Conservation (phyloP, 192 early-diverging fungal species). For the Entomortierella parvispora region DNA sequence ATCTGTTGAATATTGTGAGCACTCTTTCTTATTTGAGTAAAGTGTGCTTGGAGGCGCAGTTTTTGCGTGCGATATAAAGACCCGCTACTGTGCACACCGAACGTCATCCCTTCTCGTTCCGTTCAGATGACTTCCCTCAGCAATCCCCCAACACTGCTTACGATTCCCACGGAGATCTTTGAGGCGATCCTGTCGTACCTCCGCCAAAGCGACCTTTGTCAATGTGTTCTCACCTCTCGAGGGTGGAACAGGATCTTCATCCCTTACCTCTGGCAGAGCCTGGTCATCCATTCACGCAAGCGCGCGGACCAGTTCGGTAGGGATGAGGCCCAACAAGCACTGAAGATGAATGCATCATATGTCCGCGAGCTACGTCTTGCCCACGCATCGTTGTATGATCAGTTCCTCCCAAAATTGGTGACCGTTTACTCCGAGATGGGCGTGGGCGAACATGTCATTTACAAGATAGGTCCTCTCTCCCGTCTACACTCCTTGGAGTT, state of each 20-base stretch:
- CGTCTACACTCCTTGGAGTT: neutral
- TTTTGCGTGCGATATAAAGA: too few relatives aligned
- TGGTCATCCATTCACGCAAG: neutral
- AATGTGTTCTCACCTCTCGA: neutral
- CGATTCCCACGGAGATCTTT: constrained; percentile 3
- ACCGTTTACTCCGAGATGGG: neutral
- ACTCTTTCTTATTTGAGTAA: too few relatives aligned
- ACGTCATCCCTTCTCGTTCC: too few relatives aligned
- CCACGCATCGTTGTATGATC: neutral
- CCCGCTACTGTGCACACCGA: too few relatives aligned
- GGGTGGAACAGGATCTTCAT: neutral
- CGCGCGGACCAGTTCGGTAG: neutral
- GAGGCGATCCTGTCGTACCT: neutral
- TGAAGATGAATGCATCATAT: too few relatives aligned
- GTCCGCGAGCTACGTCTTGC: too few relatives aligned
- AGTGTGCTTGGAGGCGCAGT: too few relatives aligned
- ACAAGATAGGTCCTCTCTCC: neutral
- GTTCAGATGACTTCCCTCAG: neutral
- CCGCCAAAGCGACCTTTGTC: neutral
- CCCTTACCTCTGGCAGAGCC: constrained; percentile 5
- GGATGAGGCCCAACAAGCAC: neutral
- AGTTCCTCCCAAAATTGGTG: neutral
- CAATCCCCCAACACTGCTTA: neutral
- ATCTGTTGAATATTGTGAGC: too few relatives aligned
- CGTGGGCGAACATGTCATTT: neutral